Percentiles rank a stretch among this genome's conserved stretches.
These are phyloP conservation scores for Trichomonas gallinae DNA, from an alignment of 208 protist genomes.

Conservation along the genomic window DNA sequence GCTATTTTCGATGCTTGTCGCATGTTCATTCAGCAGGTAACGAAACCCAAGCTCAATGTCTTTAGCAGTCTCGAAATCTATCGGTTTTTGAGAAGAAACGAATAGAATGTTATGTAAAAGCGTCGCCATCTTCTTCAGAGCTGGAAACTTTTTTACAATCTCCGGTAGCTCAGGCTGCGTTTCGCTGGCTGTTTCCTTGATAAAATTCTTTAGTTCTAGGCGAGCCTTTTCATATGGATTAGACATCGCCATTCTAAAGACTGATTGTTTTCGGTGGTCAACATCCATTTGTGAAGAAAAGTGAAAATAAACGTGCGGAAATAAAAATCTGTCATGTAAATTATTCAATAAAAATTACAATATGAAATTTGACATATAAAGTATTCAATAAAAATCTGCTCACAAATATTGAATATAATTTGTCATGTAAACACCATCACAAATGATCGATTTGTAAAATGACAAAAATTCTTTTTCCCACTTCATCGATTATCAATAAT, in stretches of 20 bases:
- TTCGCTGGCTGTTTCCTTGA: background rate
- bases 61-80: background rate
- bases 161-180: background rate
- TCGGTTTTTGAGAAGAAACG: background rate
- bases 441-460: too few species aligned
- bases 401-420: too few species aligned
- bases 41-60: background rate
- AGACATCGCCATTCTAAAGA: background rate
- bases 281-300: background rate
- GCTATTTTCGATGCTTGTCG: background rate
- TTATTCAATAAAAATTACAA: too few species aligned
- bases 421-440: too few species aligned
- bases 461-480: too few species aligned
- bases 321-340: too few species aligned
- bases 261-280: background rate
- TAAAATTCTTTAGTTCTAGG: background rate
- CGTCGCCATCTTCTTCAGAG: background rate
- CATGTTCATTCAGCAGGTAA: background rate
- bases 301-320: too few species aligned
- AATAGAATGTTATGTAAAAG: background rate
- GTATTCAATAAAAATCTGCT: too few species aligned
- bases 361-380: too few species aligned
- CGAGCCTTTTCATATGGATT: background rate
- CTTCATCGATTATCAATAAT: too few species aligned
- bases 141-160: background rate